Evolutionary conservation across 192 early-diverging fungal species (phyloP), one percentile per base, ranked within the genome.

Genomic region (Tieghemiomyces parasiticus): DNA sequence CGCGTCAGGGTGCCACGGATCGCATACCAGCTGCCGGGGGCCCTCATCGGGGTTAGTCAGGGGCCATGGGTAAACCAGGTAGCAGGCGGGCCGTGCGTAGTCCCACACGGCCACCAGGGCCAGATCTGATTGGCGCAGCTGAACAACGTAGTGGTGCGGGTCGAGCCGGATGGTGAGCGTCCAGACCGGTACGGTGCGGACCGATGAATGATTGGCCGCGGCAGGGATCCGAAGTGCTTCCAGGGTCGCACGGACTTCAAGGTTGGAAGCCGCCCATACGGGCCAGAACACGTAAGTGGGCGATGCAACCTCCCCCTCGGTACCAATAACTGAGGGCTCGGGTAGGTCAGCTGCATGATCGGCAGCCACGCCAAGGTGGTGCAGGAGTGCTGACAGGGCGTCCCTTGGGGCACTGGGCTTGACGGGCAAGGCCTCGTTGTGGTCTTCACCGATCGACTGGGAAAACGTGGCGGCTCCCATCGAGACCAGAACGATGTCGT

Each of bases 1-100:
- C 28, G 70, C 65, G 31, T 26, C 51, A 16, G 33, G 20, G 33
- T 69, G 47, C 1, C 67, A 72, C 3, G 84, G 84, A 33, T 81
- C 74, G 61, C 66, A 61, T 25, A 83, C 67, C 14, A 75, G 60
- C 55, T 63, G 68, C 19, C 81, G 70, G 52, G 71, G 73, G 26
- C 79, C 79, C 33, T 60, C 61, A 2, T 55, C 52, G 13, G 84
- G 84, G 62, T 87, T 80, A 59, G 79, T 71, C 55, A 64, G 74
- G 16, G 72, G 74, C 60, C 78, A 61, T 3, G 84, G 80, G 64
- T 65, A 87, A 31, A 82, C 77, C 59, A 72, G 78, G 72, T 81
- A 87, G n/a, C 55, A 58, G 22, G 55, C 55, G 9, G 55, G n/a
- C 9, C 55, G 32, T 9, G 35, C 14, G n/a, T 28, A 58, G 55